Base-by-base conservation (phyloP, 441 rosid species). In the Dalechampia spathulata region DNA sequence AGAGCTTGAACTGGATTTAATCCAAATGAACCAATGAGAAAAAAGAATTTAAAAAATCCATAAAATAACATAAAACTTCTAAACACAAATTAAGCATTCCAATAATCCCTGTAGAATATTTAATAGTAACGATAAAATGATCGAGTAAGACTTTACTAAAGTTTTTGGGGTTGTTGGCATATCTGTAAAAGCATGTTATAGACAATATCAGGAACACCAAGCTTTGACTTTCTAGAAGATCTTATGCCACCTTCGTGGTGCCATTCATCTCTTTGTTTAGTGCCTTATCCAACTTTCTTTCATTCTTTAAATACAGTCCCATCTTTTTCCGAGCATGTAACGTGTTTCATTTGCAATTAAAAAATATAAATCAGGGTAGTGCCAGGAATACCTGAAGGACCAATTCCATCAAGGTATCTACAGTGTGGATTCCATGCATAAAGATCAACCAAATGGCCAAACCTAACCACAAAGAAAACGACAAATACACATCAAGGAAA, bases 381-480 rank as follows among this genome's bases (percentile, higher is more conserved):
- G 48, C 11, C 15, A 60, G 50, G 57, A 62, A 44, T 84, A 93
- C 99, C 99, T 70, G 95, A 75, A 78, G 96, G 97, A 38, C 95
- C 90, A 63, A 64, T 61, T 49, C 97, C 99, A 73, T 93, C 99
- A 50, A 87, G 75, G 69, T 76, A 79, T 73, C 81, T 81, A 64
- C 97, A 89, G 71, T 93, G 97, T 20, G 97, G 97, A 66, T 73
- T 93, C 96, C 96, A 90, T 23, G 85, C 70, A 71, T 87, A 89
- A 52, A 79, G 74, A 75, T 93, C 97, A 63, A 80, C 83, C 74
- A 93, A 65, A 81, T 89, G 89, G 65, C 96, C 96, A 69, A 78
- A 93, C 65, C 97, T 93, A 79, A 59, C 49, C 41, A 60, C 47
- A 56, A 25, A 34, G 34, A 67, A 37, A 37, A 10, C 32, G 56